Evolutionary conservation across 768 basidiomycete genomes (phyloP), one percentile per base, ranked within the genome.

Genomic region (Nidularia sp.): DNA sequence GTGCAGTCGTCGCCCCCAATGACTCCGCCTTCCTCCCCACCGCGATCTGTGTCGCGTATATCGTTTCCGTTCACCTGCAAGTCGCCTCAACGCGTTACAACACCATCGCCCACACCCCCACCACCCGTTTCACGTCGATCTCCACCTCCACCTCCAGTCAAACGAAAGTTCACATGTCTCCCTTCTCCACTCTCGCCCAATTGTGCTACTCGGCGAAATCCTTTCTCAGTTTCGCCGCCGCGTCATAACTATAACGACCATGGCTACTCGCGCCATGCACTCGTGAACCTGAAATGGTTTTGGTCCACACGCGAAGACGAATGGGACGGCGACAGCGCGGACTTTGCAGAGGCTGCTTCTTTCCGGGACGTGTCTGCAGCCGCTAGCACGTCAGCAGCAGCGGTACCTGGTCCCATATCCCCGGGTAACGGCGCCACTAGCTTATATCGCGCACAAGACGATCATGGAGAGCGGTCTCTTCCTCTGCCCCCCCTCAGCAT

Each of bases 191-290:
- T 75, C 48, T 73, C 71, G 3, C 66, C 64, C 8, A 53, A 45
- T 34, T 47, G 56, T 39, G 43, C 56, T 45, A 50, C 51, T 39
- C 57, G 56, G 10, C 67, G 68, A 33, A 53, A 50, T 48, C 65
- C 56, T 54, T 57, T 59, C 53, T 59, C 48, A 59, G 55, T 50
- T 66, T 66, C 58, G 56, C 61, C 65, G 58, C 52, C 48, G 39
- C 75, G 77, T 29, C 77, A 77, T 55, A 60, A 66, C 33, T 81
- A 81, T 56, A 60, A 62, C 5, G 74, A 88, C 54, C 86, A 80
- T 59, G 86, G 86, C 1, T 74, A 83, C 55, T 88, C 86, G 9
- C 78, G 79, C 13, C 78, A 76, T 53, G 80, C 81, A 1, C 73
- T 88, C 34, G 66, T 73, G 10, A 77, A 85, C 58, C 65, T 79